These are phyloP conservation scores for Xylariaceae sp. DNA, from an alignment of 2,329 filamentous ascomycete species.

Conservation along the genomic window DNA sequence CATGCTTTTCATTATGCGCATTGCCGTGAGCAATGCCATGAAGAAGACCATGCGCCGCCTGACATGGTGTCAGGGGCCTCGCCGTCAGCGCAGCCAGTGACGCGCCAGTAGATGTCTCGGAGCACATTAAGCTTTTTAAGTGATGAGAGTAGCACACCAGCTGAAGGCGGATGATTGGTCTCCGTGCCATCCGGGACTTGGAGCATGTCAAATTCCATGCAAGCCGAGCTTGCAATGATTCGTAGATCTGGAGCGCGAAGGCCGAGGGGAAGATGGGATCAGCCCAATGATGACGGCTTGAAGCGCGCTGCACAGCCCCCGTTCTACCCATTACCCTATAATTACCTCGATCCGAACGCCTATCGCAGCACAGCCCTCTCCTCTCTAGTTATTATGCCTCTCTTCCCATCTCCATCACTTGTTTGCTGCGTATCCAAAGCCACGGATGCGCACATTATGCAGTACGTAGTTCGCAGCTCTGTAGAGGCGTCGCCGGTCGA, in stretches of 20 bases:
- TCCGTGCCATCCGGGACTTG: not conserved
- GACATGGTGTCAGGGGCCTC: too few relatives aligned
- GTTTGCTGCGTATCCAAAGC: slow-evolving; percentile 12
- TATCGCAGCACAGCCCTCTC: not conserved
- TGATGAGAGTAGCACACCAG: too few relatives aligned
- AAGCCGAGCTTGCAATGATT: not conserved
- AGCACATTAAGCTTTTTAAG: too few relatives aligned
- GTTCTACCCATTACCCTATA: not conserved
- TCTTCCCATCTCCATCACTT: slow-evolving; percentile 3
- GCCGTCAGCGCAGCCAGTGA: too few relatives aligned
- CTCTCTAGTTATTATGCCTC: not conserved
- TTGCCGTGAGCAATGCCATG: slow-evolving; percentile 38
- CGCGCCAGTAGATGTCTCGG: too few relatives aligned
- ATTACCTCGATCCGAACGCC: not conserved
- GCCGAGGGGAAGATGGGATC: not conserved
- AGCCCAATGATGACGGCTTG: not conserved
- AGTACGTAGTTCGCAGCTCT: slow-evolving; percentile 7
- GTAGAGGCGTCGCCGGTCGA: slow-evolving; percentile 11
- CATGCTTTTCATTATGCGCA: slow-evolving; percentile 41
- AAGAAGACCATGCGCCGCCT: slow-evolving; percentile 36
- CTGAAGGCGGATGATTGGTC: too few relatives aligned
- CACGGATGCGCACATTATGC: slow-evolving; percentile 18
- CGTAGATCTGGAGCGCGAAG: not conserved
- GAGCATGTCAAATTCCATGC: not conserved
- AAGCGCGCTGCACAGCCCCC: slow-evolving; percentile 17